Evolutionary conservation across 345 rosid genomes (phyloP).

Genomic region (Gossypium thurberi): DNA sequence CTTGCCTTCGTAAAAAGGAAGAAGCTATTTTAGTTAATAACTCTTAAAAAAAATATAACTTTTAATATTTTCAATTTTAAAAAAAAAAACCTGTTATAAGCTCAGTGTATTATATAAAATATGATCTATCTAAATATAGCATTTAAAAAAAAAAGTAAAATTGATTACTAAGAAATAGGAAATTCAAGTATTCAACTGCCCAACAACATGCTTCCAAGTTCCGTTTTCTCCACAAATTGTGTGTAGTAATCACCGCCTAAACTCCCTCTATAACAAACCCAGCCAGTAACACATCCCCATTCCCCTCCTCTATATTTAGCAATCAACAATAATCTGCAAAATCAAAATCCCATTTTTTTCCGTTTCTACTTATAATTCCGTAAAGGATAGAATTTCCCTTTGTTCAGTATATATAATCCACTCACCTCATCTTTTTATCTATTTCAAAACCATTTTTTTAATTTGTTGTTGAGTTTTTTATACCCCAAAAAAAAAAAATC

Average conservation of each 20-base stretch:
- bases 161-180: not conserved
- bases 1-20: no score
- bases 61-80: no score
- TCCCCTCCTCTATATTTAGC: not conserved
- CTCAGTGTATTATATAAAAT: no score
- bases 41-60: no score
- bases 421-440: no score
- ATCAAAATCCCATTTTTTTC: not conserved
- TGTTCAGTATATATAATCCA: not conserved
- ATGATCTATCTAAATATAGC: no score
- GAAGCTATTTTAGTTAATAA: no score
- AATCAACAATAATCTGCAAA: not conserved
- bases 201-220: not conserved
- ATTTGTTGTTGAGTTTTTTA: not conserved
- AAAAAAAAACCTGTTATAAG: no score
- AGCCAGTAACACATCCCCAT: no score
- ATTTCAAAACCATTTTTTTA: not conserved
- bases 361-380: not conserved
- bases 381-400: not conserved
- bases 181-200: not conserved
- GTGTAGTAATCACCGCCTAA: not conserved
- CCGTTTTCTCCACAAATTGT: not conserved
- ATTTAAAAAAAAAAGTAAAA: not conserved
- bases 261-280: not conserved
- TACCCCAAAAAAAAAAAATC: not conserved